Percentiles rank a stretch among this genome's conserved stretches.
Evolutionary conservation across 495 filamentous ascomycete species (phyloP).

Genomic region (Podospora appendiculata): DNA sequence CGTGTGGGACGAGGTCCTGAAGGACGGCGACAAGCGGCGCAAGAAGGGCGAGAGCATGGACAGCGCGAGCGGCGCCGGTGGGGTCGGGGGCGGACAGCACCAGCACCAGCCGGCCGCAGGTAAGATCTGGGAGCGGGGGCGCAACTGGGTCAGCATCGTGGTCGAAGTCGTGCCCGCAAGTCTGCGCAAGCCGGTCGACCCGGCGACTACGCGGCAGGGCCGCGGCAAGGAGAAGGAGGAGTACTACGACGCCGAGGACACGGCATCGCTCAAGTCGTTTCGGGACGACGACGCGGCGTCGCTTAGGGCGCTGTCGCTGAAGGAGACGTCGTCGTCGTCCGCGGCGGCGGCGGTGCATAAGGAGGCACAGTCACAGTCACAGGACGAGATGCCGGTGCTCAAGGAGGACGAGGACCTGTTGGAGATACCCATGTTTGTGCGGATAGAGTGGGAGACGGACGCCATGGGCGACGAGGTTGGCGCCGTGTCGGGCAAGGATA

Average conservation of each 20-base stretch:
- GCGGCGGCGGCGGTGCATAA: too few species aligned
- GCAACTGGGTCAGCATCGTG: conserved; percentile 93
- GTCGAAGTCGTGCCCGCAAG: conserved; percentile 78
- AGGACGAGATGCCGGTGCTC: conserved; percentile 10
- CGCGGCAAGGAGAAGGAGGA: not conserved
- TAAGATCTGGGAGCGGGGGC: conserved; percentile 87
- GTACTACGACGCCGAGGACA: not conserved
- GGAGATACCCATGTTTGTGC: conserved; percentile 90
- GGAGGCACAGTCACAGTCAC: too few species aligned
- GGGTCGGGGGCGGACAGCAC: conserved; percentile 26
- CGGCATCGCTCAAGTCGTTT: not conserved
- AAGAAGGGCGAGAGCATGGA: conserved; percentile 1
- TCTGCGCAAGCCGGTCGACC: conserved; percentile 24
- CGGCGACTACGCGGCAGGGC: not conserved
- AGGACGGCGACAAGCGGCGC: conserved; percentile 33
- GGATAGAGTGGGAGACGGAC: conserved; percentile 86
- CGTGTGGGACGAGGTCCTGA: conserved; percentile 88
- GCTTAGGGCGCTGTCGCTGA: not conserved
- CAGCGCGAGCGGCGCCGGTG: not conserved
- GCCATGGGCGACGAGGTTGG: conserved; percentile 56
- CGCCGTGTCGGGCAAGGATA: conserved; percentile 23
- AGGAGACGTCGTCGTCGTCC: conserved; percentile 8
- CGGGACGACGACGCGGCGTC: not conserved
- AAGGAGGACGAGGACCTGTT: conserved; percentile 80
- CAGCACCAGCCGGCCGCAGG: conserved; percentile 72